A percentile compares a stretch with the other conserved stretches of the same genome.
Conservation (phyloP, 2,329 filamentous ascomycete genomes). For the Tolypocladium sp. region DNA sequence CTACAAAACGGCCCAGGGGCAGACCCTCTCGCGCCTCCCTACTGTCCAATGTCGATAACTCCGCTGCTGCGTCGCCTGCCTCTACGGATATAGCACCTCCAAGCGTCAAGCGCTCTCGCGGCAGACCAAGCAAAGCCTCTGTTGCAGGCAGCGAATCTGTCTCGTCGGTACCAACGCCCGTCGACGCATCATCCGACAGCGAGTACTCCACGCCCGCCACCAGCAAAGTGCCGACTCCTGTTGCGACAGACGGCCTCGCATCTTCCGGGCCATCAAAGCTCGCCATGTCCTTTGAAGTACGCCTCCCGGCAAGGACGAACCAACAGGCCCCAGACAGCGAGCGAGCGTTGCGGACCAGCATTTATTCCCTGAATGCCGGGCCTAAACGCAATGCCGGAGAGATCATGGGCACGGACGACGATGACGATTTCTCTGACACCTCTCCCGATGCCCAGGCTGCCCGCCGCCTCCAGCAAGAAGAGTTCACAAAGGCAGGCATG, state of each 20-base stretch:
- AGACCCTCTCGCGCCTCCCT: slow-evolving; percentile 11
- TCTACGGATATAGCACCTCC: background rate
- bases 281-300: slow-evolving; percentile 17
- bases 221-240: slow-evolving; percentile 25
- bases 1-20: slow-evolving; percentile 11
- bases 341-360: slow-evolving; percentile 27
- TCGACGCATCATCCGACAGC: slow-evolving; percentile 19
- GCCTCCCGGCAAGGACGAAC: slow-evolving; percentile 12
- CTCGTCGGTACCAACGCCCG: slow-evolving; percentile 21
- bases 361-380: slow-evolving; percentile 37
- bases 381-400: slow-evolving; percentile 30
- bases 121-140: slow-evolving; percentile 9
- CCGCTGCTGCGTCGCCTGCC: slow-evolving; percentile 3
- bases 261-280: slow-evolving; percentile 1
- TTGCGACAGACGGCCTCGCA: slow-evolving; percentile 10
- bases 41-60: slow-evolving; percentile 6
- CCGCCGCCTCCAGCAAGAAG: slow-evolving; percentile 23
- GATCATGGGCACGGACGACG: slow-evolving; percentile 31
- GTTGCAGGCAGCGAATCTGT: slow-evolving; percentile 16
- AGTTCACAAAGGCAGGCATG: slow-evolving; percentile 12
- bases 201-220: slow-evolving; percentile 26
- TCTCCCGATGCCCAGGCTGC: slow-evolving; percentile 21
- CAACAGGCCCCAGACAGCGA: slow-evolving; percentile 14
- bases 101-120: background rate
- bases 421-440: slow-evolving; percentile 16